phyloP scores from a whole-genome alignment of 202 grass and related monocot genomes.

The Zoysia matrella region DNA sequence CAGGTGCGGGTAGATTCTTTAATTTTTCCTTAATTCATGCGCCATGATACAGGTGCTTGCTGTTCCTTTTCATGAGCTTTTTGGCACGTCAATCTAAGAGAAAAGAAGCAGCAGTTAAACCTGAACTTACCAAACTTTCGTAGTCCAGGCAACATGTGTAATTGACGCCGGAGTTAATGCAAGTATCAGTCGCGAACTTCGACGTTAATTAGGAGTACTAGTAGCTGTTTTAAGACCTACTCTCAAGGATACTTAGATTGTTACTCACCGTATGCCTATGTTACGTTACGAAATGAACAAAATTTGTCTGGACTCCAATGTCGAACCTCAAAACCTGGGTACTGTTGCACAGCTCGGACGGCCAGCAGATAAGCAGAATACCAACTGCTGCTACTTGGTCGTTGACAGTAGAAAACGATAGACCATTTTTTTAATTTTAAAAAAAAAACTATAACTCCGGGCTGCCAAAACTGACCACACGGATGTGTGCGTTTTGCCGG shows the following conservation, averaged over 20 bases:
- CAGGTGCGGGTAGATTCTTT: constrained; percentile 50
- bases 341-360: neutral
- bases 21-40: neutral
- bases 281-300: neutral
- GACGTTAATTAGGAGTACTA: neutral
- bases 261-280: neutral
- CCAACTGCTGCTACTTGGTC: neutral
- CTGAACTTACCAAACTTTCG: neutral
- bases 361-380: neutral
- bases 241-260: neutral
- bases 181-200: too few relatives aligned
- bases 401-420: neutral
- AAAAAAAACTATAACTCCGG: neutral
- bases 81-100: neutral
- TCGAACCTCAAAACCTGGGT: neutral
- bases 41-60: neutral
- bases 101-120: neutral
- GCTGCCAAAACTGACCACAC: neutral
- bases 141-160: neutral
- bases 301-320: neutral
- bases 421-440: too few relatives aligned
- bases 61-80: neutral
- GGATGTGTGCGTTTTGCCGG: neutral
- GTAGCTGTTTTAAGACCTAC: neutral
- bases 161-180: neutral